Evolutionary conservation across 192 early-diverging fungal genomes (phyloP).

Genomic region (Funneliformis geosporum): DNA sequence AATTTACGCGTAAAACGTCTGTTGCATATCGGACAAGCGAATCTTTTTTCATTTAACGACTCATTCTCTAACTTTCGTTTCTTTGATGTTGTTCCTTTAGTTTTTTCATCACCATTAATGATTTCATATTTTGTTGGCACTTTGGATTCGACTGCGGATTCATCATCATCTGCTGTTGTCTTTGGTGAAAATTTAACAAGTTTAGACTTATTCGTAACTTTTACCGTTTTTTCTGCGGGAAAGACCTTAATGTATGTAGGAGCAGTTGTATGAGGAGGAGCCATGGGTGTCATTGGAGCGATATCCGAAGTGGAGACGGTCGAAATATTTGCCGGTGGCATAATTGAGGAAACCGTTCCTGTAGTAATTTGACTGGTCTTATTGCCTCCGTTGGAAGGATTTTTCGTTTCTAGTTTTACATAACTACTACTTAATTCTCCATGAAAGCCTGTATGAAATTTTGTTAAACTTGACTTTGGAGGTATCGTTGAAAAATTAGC

Average conservation of each 20-base stretch:
- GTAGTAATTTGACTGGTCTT: not conserved
- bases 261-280: not conserved
- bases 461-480: not conserved
- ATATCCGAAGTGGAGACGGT: not conserved
- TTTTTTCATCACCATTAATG: no score
- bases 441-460: not conserved
- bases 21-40: conserved; percentile 40
- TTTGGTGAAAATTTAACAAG: not conserved
- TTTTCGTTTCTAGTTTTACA: not conserved
- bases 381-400: not conserved
- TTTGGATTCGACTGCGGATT: not conserved
- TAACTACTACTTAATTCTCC: not conserved
- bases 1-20: conserved; percentile 43
- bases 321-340: not conserved
- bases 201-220: not conserved
- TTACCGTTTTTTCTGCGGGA: not conserved
- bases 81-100: not conserved
- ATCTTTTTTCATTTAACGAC: not conserved
- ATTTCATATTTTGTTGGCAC: not conserved
- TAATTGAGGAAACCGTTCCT: not conserved
- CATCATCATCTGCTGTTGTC: not conserved
- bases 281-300: not conserved
- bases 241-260: not conserved
- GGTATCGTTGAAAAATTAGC: not conserved
- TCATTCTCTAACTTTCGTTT: not conserved